Base-by-base conservation (phyloP, 2,329 filamentous ascomycete species). In the Neofusicoccum sp. region DNA sequence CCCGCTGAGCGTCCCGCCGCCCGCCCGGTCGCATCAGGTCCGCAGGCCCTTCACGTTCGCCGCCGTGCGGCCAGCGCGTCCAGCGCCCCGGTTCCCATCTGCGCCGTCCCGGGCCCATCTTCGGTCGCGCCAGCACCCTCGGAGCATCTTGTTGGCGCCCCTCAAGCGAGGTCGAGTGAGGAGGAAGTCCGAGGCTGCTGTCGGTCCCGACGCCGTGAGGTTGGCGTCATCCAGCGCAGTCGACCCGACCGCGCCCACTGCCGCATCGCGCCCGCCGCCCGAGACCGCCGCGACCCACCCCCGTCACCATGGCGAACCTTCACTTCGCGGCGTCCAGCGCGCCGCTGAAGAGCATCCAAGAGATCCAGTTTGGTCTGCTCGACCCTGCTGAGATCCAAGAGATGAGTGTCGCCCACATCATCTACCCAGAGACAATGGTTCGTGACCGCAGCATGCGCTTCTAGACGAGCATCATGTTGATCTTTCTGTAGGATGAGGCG, bases 371-470 rank as follows among this genome's bases (percentile, higher is more conserved):
- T 75, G 95, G 95, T 73, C 86, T 99, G 74, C 86, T 99, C 78
- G 96, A 95, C 36, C 95, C 95, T 28, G 95, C 99, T 76, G 96
- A 99, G 82, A 96, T 98, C 79, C 98, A 99, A 83, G 93, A 89
- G 71, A 96, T 98, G 91, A 97, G 93, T 78, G 93, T 98, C 65
- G 90, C 88, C 69, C 91, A 96, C 76, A 93, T 99, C 75, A 85
- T 95, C 76, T 98, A 97, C 74, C 93, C 95, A n/a, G 95, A 99
- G 82, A 98, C 95, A 30, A 97, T 99, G 95, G 82, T 83, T 57
- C 63, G 45, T 58, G 28, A 26, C 54, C 43, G 56, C 54, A 62
- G 61, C 57, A 51, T 47, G 58, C 24, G 62, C 38, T 57, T 34
- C 45, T 63, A 44, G 58, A 44, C 63, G 49, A 60, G 63, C 26